Evolutionary conservation across 345 rosid genomes (phyloP).

Genomic region (Populus deltoides): DNA sequence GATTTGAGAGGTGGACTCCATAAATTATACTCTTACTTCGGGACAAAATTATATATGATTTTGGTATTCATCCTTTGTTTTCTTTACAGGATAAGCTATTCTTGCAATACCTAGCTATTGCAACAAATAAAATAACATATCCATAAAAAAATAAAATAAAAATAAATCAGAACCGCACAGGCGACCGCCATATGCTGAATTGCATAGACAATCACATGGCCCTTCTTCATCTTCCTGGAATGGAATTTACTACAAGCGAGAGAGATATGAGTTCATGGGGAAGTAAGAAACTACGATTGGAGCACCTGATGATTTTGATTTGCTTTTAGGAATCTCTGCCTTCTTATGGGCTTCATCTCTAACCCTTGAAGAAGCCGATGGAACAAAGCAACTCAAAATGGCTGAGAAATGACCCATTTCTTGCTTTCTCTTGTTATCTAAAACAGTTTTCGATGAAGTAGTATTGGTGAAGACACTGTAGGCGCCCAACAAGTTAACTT

Average conservation of each 20-base stretch:
- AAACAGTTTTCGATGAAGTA: not conserved
- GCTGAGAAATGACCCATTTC: not conserved
- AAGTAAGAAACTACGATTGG: slow-evolving; percentile 14
- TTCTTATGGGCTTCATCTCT: not conserved
- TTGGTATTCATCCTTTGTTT: too few relatives aligned
- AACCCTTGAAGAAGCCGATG: not conserved
- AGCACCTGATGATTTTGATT: slow-evolving; percentile 8
- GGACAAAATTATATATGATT: too few relatives aligned
- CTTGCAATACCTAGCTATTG: too few relatives aligned
- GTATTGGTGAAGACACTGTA: not conserved
- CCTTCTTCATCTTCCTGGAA: not conserved
- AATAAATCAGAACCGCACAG: not conserved
- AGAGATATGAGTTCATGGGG: slow-evolving; percentile 23
- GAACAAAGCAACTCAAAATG: not conserved
- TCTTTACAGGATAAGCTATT: too few relatives aligned
- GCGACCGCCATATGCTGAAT: too few relatives aligned
- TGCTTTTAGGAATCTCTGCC: not conserved
- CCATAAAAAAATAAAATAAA: too few relatives aligned
- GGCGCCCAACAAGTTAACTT: not conserved
- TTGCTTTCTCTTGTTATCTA: not conserved
- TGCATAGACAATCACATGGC: not conserved
- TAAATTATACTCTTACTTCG: too few relatives aligned
- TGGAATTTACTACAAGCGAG: slow-evolving; percentile 19
- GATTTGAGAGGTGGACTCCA: too few relatives aligned
- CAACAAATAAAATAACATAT: not conserved